Conservation (phyloP, 2,329 filamentous ascomycete species). For the Trichoderma cornu-damae region DNA sequence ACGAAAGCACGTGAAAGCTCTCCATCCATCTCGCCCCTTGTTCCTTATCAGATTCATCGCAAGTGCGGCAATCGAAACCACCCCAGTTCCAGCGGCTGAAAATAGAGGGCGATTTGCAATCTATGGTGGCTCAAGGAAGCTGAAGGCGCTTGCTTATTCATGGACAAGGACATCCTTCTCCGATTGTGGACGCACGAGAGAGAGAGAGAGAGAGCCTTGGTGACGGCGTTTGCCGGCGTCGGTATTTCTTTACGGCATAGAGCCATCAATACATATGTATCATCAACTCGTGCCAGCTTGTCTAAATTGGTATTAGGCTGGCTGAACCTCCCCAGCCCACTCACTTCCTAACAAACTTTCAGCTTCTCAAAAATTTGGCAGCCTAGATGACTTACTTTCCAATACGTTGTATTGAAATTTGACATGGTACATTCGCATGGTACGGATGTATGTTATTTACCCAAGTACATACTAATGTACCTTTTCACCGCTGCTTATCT, state of each 20-base stretch:
- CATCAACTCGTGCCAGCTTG: too few species aligned
- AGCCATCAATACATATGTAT: too few species aligned
- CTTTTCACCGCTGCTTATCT: background rate
- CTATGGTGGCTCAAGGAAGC: background rate
- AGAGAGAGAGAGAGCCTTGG: background rate
- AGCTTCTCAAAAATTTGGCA: too few species aligned
- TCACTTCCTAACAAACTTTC: too few species aligned
- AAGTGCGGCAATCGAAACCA: background rate
- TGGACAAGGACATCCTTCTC: background rate
- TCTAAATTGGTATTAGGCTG: too few species aligned
- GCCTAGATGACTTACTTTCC: too few species aligned
- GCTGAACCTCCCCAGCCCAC: too few species aligned
- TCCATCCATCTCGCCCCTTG: background rate
- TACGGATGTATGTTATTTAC: background rate
- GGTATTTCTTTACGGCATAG: background rate
- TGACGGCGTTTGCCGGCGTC: background rate
- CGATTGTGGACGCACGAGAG: too few species aligned
- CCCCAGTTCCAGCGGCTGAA: background rate
- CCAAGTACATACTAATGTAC: too few species aligned
- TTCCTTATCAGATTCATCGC: background rate
- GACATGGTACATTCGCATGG: too few species aligned
- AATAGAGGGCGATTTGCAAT: background rate
- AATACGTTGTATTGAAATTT: too few species aligned
- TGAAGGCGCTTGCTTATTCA: background rate
- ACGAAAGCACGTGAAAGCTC: conserved; percentile 14